Evolutionary conservation across 1,284 basidiomycete genomes (phyloP), one percentile per base, ranked within the genome.

Genomic region (Cutaneotrichosporon spelunceum): DNA sequence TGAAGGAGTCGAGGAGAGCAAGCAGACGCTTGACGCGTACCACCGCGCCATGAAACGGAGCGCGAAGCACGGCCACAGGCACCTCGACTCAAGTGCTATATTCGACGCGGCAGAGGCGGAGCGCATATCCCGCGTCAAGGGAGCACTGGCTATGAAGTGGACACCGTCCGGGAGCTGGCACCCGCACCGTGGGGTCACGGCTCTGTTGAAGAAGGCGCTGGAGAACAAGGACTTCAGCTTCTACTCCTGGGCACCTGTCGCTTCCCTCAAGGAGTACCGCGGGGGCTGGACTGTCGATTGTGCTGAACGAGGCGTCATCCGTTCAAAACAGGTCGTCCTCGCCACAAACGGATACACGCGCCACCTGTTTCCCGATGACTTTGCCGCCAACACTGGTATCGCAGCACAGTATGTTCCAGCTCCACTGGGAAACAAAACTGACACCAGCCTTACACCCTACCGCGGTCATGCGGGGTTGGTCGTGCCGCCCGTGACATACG

Each of bases 301-400:
- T 13, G 61, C 59, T 2, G 61, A 60, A 0, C 63, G 69, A 5
- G 72, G 75, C 2, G 53, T 24, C 8, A 52, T 77, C 44, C 60
- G 36, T 4, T 68, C 72, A 5, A 56, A 53, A 45, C 57, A 70
- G 39, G 70, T 75, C 23, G 59, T 75, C 8, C 27, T 74, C 24
- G 72, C 68, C 23, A 70, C 72, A 2, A 73, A 74, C 56, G 75
- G 68, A 4, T 72, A 75, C 59, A 77, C 72, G 0, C 59, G 56
- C 1, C 65, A 73, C 58, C 64, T 77, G 5, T 67, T 75, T 60
- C 60, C 64, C 4, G 62, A 60, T 24, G 59, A 50, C 45, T 10
- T 59, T 14, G 42, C 49, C 8, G 29, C 42, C 21, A 42, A 47
- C 56, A 58, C 33, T 23, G 59, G 21, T 10, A 50, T 50, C 10